Evolutionary conservation across 257 asterid genomes (phyloP).

Genomic region (Scutellaria minor): DNA sequence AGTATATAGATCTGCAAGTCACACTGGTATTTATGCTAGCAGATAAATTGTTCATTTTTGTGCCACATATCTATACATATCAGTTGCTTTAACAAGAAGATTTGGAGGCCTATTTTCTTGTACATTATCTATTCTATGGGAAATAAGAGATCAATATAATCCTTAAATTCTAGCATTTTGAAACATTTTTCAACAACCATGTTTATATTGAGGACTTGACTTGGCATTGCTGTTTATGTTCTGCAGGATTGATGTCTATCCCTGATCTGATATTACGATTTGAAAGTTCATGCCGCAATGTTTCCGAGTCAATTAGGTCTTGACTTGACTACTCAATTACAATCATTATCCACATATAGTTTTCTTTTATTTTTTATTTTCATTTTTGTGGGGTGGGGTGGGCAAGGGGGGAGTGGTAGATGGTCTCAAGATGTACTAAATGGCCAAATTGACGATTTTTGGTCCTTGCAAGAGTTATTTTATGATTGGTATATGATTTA

Average conservation of each 20-base stretch:
- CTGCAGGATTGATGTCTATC: slow-evolving; percentile 85
- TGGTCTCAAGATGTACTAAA: background rate
- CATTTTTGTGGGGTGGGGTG: background rate
- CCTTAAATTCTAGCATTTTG: slow-evolving; percentile 11
- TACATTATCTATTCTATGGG: slow-evolving; percentile 25
- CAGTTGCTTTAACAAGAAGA: background rate
- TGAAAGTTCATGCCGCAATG: slow-evolving; percentile 86
- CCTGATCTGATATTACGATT: slow-evolving; percentile 84
- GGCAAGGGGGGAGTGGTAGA: background rate
- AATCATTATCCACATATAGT: background rate
- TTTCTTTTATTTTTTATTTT: background rate
- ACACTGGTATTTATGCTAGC: slow-evolving; percentile 3
- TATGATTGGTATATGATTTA: slow-evolving; percentile 3
- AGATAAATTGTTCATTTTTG: background rate
- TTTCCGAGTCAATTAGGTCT: slow-evolving; percentile 89
- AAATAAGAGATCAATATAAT: slow-evolving; percentile 15
- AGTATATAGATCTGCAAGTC: slow-evolving; percentile 9
- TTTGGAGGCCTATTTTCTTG: slow-evolving; percentile 8
- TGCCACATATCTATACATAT: background rate
- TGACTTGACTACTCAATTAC: slow-evolving; percentile 27
- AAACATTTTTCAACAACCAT: slow-evolving; percentile 11
- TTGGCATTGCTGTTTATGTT: slow-evolving; percentile 32
- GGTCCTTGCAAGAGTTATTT: background rate
- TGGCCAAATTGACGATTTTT: background rate
- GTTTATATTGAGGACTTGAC: slow-evolving; percentile 28